phyloP scores from a whole-genome alignment of 257 asterid genomes.

The Avicennia marina region DNA sequence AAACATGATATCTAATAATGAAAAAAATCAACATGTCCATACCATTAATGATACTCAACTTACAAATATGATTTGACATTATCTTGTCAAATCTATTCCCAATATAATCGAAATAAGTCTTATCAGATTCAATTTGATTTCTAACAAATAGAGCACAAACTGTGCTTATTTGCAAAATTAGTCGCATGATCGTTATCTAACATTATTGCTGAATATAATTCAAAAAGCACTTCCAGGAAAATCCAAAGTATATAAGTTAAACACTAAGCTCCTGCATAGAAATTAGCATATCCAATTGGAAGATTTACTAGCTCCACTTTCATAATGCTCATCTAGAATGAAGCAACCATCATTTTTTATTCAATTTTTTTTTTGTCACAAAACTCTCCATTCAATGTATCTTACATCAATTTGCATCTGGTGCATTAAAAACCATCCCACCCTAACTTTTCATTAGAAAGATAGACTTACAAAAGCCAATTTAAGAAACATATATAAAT shows the following conservation, averaged over 20 bases:
- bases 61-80: too few species aligned
- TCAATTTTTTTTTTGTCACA: background rate
- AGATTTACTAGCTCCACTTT: background rate
- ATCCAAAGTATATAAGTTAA: background rate
- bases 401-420: conserved; percentile 1
- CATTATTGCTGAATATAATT: too few species aligned
- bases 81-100: too few species aligned
- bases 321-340: conserved; percentile 1
- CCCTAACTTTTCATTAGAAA: background rate
- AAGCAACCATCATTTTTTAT: background rate
- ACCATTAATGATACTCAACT: too few species aligned
- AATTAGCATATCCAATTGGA: background rate
- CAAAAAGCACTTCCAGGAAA: conserved; percentile 10
- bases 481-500: too few species aligned
- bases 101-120: too few species aligned
- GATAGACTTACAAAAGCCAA: background rate
- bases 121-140: too few species aligned
- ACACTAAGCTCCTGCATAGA: background rate
- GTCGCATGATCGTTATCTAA: too few species aligned
- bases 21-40: too few species aligned
- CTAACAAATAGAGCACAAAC: too few species aligned
- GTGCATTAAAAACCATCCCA: background rate
- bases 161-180: too few species aligned
- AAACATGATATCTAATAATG: too few species aligned
- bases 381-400: background rate